A percentile compares a stretch with the other conserved stretches of the same genome.
Conservation (phyloP, 495 filamentous ascomycete genomes). For the Annulohypoxylon nitens region DNA sequence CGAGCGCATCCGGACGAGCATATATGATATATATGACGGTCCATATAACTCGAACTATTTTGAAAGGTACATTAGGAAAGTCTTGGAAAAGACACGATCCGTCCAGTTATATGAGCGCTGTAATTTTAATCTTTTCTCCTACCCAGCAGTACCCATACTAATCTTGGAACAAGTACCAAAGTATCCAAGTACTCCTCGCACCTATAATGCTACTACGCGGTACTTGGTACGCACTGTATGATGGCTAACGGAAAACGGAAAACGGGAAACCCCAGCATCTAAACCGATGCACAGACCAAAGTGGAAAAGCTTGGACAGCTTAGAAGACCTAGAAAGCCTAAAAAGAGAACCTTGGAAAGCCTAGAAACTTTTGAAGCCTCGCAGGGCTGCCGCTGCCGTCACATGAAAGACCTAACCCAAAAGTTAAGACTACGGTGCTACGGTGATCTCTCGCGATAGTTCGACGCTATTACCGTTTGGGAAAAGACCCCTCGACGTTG, state of each 20-base stretch:
- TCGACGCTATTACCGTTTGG: slow-evolving; percentile 1
- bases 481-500: background rate
- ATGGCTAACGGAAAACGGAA: slow-evolving; percentile 3
- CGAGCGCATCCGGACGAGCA: background rate
- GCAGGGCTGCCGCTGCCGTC: slow-evolving; percentile 38
- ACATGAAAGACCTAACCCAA: slow-evolving; percentile 28
- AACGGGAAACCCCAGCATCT: slow-evolving; percentile 16
- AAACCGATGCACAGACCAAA: slow-evolving; percentile 11
- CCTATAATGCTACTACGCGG: too few species aligned
- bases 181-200: background rate
- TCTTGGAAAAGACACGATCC: slow-evolving; percentile 11
- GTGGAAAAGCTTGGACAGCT: background rate
- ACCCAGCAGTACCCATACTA: background rate
- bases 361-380: slow-evolving; percentile 19
- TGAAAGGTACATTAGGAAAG: slow-evolving; percentile 1
- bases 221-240: too few species aligned
- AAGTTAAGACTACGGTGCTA: background rate
- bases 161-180: background rate
- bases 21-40: background rate
- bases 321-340: too few species aligned
- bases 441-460: slow-evolving; percentile 18
- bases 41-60: slow-evolving; percentile 6
- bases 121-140: background rate
- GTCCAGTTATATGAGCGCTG: background rate
- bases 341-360: too few species aligned